Evolutionary conservation across 305 asterid species (phyloP), one percentile per base, ranked within the genome.

Genomic region (Solanum hybrid): DNA sequence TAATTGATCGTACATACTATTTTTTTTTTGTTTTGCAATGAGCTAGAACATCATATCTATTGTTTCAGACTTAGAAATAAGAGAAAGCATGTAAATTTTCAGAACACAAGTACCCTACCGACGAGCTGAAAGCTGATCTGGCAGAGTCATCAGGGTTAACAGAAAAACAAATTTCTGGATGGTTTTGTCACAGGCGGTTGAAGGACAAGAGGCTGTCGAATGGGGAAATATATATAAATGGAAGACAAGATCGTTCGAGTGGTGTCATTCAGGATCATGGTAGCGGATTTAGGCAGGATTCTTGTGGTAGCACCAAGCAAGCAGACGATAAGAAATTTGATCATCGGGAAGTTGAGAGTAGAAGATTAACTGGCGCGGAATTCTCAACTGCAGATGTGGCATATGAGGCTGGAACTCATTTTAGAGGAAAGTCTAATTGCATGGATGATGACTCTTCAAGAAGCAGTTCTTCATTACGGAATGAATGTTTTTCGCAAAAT

Each of bases 161-260:
- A 26, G 99, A 97, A 90, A 97, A 95, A 93, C 99, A 96, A 94
- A 94, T 97, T 87, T 94, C 98, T 14, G 98, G 97, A 68, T 97
- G 99, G 99, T 97, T 97, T 93, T 97, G 99, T 90, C 98, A 97
- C 90, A 93, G 98, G 89, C 94, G 98, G 92, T 91, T 96, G 92
- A 97, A 96, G 92, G 99, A 96, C 93, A 96, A 97, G 94, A 95
- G 90, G 90, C 29, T 94, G 88, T 32, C 78, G 79, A 93, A 90
- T 77, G 95, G 93, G 24, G 95, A 94, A 89, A 91, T 83, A 83
- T 29, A 89, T 81, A 81, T 89, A 87, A 90, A 89, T 84, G 95
- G 95, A 90, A 93, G 91, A 89, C 97, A 95, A 92, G 98, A 95
- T 65, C 93, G 93, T 70, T 95, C 96, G 34, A 96, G 96, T 75